Evolutionary conservation across 2,329 filamentous ascomycete genomes (phyloP).

Genomic region (Aspergillus neoniger): DNA sequence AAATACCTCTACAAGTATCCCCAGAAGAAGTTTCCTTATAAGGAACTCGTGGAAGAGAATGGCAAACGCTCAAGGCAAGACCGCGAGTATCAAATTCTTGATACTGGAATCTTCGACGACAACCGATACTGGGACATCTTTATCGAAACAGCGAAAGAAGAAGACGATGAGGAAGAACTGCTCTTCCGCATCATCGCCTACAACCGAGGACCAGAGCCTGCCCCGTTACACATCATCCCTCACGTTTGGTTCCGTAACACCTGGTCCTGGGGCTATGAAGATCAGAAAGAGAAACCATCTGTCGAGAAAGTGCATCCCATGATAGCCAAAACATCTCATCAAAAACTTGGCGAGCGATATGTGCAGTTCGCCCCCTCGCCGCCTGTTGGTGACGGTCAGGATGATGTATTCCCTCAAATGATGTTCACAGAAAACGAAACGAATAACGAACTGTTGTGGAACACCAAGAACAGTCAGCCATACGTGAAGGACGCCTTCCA

Average conservation of each 20-base stretch:
- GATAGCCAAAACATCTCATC: slow-evolving; percentile 74
- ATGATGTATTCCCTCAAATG: slow-evolving; percentile 81
- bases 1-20: slow-evolving; percentile 98
- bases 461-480: slow-evolving; percentile 72
- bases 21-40: slow-evolving; percentile 86
- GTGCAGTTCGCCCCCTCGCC: slow-evolving; percentile 87
- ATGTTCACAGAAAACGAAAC: slow-evolving; percentile 97
- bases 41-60: slow-evolving; percentile 83
- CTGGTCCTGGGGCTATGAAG: slow-evolving; percentile 89
- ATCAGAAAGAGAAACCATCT: slow-evolving; percentile 74
- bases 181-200: slow-evolving; percentile 94
- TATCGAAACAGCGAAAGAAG: slow-evolving; percentile 93
- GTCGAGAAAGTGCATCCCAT: slow-evolving; percentile 68
- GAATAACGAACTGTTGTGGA: slow-evolving; percentile 77
- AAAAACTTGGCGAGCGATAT: slow-evolving; percentile 78
- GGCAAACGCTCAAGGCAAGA: slow-evolving; percentile 73
- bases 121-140: slow-evolving; percentile 95
- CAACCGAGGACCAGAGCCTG: slow-evolving; percentile 88
- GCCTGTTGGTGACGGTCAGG: slow-evolving; percentile 72
- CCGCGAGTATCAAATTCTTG: slow-evolving; percentile 86
- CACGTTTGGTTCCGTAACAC: slow-evolving; percentile 98
- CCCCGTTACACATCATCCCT: slow-evolving; percentile 88
- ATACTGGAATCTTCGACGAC: slow-evolving; percentile 85
- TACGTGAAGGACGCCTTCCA: slow-evolving; percentile 98
- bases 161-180: slow-evolving; percentile 86